Evolutionary conservation across 495 filamentous ascomycete genomes (phyloP).

Genomic region (Thermochaetoides thermophila): DNA sequence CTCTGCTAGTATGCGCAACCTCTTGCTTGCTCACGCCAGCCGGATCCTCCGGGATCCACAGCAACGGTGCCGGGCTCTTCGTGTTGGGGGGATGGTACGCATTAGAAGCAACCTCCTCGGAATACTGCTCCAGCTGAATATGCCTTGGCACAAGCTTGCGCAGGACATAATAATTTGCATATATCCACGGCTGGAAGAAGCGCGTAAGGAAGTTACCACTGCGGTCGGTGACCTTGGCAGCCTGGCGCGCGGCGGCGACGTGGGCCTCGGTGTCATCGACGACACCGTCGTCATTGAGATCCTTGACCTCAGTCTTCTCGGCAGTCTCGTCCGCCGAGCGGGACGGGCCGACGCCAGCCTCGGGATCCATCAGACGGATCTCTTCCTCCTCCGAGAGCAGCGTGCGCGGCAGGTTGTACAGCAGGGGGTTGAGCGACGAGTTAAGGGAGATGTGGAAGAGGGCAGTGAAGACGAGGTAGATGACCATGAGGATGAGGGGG

Average conservation of each 20-base stretch:
- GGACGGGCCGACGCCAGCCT: conserved; percentile 11
- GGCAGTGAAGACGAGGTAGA: conserved; percentile 63
- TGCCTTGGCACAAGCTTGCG: conserved; percentile 54
- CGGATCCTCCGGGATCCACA: conserved; percentile 74
- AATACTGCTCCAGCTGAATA: conserved; percentile 36
- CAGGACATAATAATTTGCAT: conserved; percentile 54
- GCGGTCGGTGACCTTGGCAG: conserved; percentile 9
- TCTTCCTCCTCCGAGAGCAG: conserved; percentile 48
- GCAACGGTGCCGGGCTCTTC: conserved; percentile 44
- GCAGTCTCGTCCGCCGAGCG: conserved; percentile 15
- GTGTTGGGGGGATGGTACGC: conserved; percentile 72
- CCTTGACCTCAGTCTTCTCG: conserved; percentile 7
- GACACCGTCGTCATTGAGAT: conserved; percentile 16
- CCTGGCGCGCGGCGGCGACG: conserved; percentile 11
- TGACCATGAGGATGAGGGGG: conserved; percentile 69
- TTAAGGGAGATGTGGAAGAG: conserved; percentile 78
- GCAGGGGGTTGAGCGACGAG: conserved; percentile 59
- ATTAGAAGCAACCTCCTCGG: conserved; percentile 43
- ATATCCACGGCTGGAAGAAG: conserved; percentile 67
- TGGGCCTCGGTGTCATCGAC: conserved; percentile 12
- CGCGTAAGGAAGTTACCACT: conserved; percentile 41
- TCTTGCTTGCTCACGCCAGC: conserved; percentile 68
- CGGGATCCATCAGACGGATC: conserved; percentile 20
- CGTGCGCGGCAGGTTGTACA: conserved; percentile 61
- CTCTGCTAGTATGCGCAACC: conserved; percentile 50